Conservation (phyloP, 177 flowering plant species). For the Vitis hybrid region DNA sequence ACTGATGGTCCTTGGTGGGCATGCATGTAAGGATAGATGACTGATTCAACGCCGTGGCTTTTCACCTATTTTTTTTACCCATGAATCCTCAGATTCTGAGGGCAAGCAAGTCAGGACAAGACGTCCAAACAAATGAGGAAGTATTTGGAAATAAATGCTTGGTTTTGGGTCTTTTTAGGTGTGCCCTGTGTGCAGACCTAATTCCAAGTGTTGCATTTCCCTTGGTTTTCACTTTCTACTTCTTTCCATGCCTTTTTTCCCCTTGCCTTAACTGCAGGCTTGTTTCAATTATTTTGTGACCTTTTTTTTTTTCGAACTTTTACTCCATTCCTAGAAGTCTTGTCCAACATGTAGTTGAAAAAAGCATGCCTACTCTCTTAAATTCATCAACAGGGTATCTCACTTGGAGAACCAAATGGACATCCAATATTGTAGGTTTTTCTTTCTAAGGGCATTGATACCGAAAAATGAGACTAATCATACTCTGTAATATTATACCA, state of each 20-base stretch:
- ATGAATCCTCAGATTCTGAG: constrained; percentile 10
- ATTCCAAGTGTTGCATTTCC: neutral
- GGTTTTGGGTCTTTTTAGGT: neutral
- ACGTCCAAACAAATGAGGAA: constrained; percentile 12
- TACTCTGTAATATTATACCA: too few relatives aligned
- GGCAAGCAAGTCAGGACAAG: constrained; percentile 22
- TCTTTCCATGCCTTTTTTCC: neutral
- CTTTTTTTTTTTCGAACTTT: too few relatives aligned
- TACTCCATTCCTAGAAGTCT: too few relatives aligned
- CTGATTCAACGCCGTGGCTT: constrained; percentile 7
- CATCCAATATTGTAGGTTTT: too few relatives aligned
- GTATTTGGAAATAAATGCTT: neutral
- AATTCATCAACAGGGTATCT: too few relatives aligned
- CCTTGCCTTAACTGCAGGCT: neutral
- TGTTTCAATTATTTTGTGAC: too few relatives aligned
- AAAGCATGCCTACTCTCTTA: too few relatives aligned
- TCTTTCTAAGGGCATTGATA: too few relatives aligned
- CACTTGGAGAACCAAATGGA: too few relatives aligned
- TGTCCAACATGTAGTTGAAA: too few relatives aligned
- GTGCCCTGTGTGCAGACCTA: neutral
- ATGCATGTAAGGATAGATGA: neutral
- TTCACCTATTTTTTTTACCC: neutral
- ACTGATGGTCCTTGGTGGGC: too few relatives aligned
- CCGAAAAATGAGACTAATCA: too few relatives aligned
- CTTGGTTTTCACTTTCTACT: neutral